Percentiles rank a stretch among this genome's conserved stretches.
Evolutionary conservation across 345 rosid genomes (phyloP).

Genomic region (Atalantia buxifolia): DNA sequence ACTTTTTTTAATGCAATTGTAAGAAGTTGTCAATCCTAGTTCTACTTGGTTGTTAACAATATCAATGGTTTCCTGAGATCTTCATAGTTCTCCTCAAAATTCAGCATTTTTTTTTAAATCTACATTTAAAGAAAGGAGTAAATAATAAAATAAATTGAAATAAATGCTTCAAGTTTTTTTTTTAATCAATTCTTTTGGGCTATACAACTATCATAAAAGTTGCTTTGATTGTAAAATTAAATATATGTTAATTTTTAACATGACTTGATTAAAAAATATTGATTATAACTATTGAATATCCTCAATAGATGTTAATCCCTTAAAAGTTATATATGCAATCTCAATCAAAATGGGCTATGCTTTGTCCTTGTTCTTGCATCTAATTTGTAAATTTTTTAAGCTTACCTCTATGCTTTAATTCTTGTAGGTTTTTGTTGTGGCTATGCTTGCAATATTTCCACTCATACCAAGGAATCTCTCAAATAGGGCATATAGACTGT

Average conservation of each 20-base stretch:
- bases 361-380: neutral
- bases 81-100: neutral
- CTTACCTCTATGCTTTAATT: slow-evolving; percentile 19
- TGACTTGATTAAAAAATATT: too few relatives aligned
- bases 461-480: slow-evolving; percentile 70
- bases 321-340: neutral
- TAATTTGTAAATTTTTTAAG: slow-evolving; percentile 4
- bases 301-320: neutral
- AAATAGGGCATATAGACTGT: slow-evolving; percentile 79
- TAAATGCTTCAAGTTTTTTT: neutral
- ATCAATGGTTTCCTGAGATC: neutral
- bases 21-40: neutral
- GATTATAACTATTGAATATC: too few relatives aligned
- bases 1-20: neutral
- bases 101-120: neutral
- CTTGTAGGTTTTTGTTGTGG: slow-evolving; percentile 80
- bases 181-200: neutral
- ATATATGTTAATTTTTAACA: too few relatives aligned
- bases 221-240: too few relatives aligned
- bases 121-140: neutral
- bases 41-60: neutral
- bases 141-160: neutral
- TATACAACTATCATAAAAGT: too few relatives aligned
- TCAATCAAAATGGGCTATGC: slow-evolving; percentile 3
- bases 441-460: slow-evolving; percentile 85